Base-by-base conservation (phyloP, 202 grass and related monocot genomes). In the Setaria viridis region DNA sequence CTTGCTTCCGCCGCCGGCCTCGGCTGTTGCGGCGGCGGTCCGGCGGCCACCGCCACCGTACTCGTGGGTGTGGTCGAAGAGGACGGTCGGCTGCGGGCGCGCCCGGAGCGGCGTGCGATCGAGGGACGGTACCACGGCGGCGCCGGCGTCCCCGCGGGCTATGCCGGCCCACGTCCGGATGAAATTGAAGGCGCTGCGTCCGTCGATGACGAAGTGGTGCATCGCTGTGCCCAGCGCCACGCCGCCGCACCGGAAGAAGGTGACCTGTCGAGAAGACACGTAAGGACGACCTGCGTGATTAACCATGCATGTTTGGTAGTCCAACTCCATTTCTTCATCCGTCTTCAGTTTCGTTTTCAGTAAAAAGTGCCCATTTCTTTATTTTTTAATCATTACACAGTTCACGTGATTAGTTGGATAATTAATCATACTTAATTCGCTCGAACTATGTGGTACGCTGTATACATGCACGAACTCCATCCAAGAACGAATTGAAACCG, bases 191-290 rank as follows among this genome's bases (percentile, higher is more conserved):
- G 78, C 81, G 72, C 84, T 90, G 5, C 82, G 80, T 17, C 89
- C 94, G 76, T 97, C 94, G 11, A 94, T 78, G 54, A 83, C 84
- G 34, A 84, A 81, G 78, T 92, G 94, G 88, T 97, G 91, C 85
- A 82, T 87, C 14, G 92, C 88, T 42, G 81, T 81, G 42, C 94
- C 94, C 12, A 97, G 84, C 42, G 77, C 90, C 67, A 92, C 88
- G 59, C 94, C 88, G 12, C 94, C 90, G 80, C 90, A 97, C 70
- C 81, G 88, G 55, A 97, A 86, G 73, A 85, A 86, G 20, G 94
- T 94, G 8, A 97, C 81, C 94, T 97, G 80, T 62, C 66, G 7
- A 29, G 21, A 43, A 11, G 63, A 59, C 9, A 66, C 48, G 47
- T 9, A 51, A 3, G 2, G n/a, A 21, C 41, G 7, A 7, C 43